Base-by-base conservation (phyloP, 106 monocot species). In the Phalaenopsis aphrodite region DNA sequence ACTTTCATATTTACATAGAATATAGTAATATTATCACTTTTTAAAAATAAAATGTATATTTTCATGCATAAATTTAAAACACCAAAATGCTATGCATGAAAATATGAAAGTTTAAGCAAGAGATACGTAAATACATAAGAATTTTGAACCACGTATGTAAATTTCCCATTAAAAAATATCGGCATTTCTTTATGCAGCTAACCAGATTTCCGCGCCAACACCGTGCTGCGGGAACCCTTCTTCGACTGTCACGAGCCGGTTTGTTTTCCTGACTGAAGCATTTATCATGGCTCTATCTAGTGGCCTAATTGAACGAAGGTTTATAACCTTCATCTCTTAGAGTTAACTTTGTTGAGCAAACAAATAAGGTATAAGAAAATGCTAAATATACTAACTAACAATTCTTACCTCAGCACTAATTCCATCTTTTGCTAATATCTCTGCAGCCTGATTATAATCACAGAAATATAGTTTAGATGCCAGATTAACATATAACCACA, bases 161-260 rank as follows among this genome's bases (percentile, higher is more conserved):
- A 30, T 30, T 30, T 30, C 30, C 30, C 30, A 30, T 30, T 30
- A 30, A 30, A 30, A 30, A 30, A 30, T 30, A 30, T 30, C 30
- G 30, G 30, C 30, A 0, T 30, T 30, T 30, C 30, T 30, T 30
- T 6, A 48, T 77, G 47, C 79, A 64, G 71, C 78, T 65, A 46
- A 90, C 95, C 93, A 89, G 72, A 93, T 96, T 80, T 96, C 95
- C 52, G 93, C 91, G 37, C 93, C 91, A 43, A 96, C 80, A 17
- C 95, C 96, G 83, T 91, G 91, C 71, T 96, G 96, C 11, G 93
- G 96, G 68, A 90, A 94, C 52, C 93, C 93, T 86, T 96, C 96
- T 86, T 96, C 96, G 75, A 96, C 87, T 8, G 93, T 85, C 19
- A 96, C 91, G 48, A 93, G 82, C 79, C 93, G 84, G 83, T 85